Evolutionary conservation across 305 asterid genomes (phyloP).

Genomic region (Fraxinus dipetala): DNA sequence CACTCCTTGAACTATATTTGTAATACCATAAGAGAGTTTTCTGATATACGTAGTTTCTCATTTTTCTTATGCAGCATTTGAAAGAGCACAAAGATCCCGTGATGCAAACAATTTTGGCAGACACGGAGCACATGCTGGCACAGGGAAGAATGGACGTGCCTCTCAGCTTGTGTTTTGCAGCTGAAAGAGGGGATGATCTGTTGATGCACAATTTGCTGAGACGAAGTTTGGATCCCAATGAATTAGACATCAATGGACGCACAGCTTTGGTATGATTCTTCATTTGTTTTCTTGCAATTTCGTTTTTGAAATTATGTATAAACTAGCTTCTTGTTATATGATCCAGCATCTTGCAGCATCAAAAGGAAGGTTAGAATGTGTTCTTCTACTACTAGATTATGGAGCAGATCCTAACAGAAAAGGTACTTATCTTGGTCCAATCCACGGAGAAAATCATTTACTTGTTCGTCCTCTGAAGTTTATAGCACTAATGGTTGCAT

Average conservation of each 20-base stretch:
- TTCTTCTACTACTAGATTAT: conserved; percentile 57
- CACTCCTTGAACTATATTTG: neutral
- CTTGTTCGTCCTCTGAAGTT: neutral
- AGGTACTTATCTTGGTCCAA: conserved; percentile 37
- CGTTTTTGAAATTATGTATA: neutral
- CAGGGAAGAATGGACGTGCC: conserved; percentile 81
- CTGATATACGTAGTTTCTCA: neutral
- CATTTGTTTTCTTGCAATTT: conserved; percentile 1
- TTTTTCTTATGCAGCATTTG: conserved; percentile 49
- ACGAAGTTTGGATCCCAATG: conserved; percentile 68
- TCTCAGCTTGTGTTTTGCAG: conserved; percentile 82
- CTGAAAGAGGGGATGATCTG: conserved; percentile 62
- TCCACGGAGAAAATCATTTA: neutral
- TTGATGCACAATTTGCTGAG: conserved; percentile 62
- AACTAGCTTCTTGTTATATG: conserved; percentile 10
- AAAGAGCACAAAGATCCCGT: conserved; percentile 51
- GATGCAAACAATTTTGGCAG: conserved; percentile 48
- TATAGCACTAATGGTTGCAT: neutral
- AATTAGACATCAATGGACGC: conserved; percentile 55
- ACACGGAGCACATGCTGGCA: conserved; percentile 69
- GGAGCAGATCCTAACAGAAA: conserved; percentile 66
- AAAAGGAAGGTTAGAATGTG: conserved; percentile 50
- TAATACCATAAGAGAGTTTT: neutral
- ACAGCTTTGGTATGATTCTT: conserved; percentile 54
- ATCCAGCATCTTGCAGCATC: conserved; percentile 68